phyloP scores from a whole-genome alignment of 257 asterid species.

The Eustoma russellianum region DNA sequence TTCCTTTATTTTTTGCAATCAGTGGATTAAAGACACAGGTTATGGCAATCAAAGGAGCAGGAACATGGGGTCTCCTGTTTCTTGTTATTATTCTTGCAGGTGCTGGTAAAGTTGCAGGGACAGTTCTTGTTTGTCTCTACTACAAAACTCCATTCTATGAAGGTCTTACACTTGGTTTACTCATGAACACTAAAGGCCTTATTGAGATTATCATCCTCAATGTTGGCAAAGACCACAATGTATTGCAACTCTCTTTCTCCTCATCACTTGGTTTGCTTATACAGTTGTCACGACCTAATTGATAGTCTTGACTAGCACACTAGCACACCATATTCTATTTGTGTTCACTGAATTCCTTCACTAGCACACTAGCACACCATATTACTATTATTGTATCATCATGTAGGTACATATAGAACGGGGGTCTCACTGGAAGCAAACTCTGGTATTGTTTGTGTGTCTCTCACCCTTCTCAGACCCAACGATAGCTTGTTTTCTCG shows the following conservation, averaged over 20 bases:
- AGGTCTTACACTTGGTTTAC: conserved; percentile 82
- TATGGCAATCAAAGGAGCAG: conserved; percentile 29
- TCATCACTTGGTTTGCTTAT: too few relatives aligned
- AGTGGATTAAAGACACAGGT: conserved; percentile 82
- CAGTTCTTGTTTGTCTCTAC: conserved; percentile 58
- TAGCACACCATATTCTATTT: too few relatives aligned
- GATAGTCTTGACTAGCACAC: too few relatives aligned
- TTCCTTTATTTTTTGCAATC: conserved; percentile 83
- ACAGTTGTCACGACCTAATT: too few relatives aligned
- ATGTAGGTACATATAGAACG: too few relatives aligned
- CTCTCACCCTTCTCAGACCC: too few relatives aligned
- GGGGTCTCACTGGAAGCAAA: too few relatives aligned
- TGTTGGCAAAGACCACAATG: conserved; percentile 95
- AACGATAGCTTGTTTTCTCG: too few relatives aligned
- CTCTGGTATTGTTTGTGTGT: too few relatives aligned
- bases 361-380: too few relatives aligned
- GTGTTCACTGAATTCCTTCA: too few relatives aligned
- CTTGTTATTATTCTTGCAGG: conserved; percentile 62
- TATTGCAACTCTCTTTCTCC: conserved; percentile 4
- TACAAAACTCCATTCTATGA: conserved; percentile 70
- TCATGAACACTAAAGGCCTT: conserved; percentile 94
- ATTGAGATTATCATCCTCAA: conserved; percentile 92
- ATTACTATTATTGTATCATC: too few relatives aligned
- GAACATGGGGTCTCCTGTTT: conserved; percentile 53
- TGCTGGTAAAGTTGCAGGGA: conserved; percentile 73